Evolutionary conservation across 306 rosid species (phyloP).

Genomic region (Quercus dentata): DNA sequence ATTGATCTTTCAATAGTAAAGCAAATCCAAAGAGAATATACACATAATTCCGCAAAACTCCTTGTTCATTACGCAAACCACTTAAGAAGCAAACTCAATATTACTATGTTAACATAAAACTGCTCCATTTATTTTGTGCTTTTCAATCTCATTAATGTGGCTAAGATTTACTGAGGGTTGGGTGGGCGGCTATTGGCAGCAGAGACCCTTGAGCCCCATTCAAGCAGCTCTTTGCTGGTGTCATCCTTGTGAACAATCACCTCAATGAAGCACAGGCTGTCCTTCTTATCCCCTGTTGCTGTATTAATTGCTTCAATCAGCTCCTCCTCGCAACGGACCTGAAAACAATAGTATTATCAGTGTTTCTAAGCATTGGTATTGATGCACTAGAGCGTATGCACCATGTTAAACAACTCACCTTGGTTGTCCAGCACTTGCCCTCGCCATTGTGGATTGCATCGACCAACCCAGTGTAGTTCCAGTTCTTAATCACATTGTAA

Average conservation of each 20-base stretch:
- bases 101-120: too few relatives aligned
- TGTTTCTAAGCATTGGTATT: background rate
- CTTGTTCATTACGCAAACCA: too few relatives aligned
- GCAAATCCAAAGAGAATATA: too few relatives aligned
- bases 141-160: background rate
- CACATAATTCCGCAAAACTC: too few relatives aligned
- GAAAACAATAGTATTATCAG: background rate
- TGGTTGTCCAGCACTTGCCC: slow-evolving; percentile 78
- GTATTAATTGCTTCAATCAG: slow-evolving; percentile 43
- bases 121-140: background rate
- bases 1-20: too few relatives aligned
- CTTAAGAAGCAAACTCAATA: too few relatives aligned
- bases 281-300: slow-evolving; percentile 47
- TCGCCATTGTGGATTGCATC: slow-evolving; percentile 69
- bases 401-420: slow-evolving; percentile 33
- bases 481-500: slow-evolving; percentile 64
- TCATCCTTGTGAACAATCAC: slow-evolving; percentile 62
- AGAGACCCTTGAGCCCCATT: slow-evolving; percentile 59
- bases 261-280: slow-evolving; percentile 57
- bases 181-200: slow-evolving; percentile 39
- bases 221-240: slow-evolving; percentile 65
- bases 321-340: slow-evolving; percentile 64
- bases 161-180: slow-evolving; percentile 30
- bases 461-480: slow-evolving; percentile 59
- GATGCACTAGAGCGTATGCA: background rate